These are phyloP conservation scores for Amaranthus cruentus DNA, from an alignment of 148 eudicot species.

Conservation along the genomic window DNA sequence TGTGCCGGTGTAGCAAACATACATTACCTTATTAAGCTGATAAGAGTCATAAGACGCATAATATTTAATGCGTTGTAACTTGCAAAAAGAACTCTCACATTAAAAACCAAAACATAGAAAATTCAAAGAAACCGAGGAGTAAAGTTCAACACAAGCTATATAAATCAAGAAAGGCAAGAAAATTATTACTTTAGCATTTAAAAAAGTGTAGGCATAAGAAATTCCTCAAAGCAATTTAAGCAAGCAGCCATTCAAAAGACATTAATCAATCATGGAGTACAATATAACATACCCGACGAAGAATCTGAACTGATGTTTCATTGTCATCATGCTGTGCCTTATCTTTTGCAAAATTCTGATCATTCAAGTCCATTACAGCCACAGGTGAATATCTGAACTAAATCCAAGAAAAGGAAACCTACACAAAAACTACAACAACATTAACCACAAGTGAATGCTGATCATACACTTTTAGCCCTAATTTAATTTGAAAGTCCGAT, in stretches of 20 bases:
- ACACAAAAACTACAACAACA: no score
- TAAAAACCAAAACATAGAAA: no score
- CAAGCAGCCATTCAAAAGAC: neutral
- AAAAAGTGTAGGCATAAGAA: neutral
- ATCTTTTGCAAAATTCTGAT: constrained; percentile 48
- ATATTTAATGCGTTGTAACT: neutral
- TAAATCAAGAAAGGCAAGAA: neutral
- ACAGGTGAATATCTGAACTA: no score
- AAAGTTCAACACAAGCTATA: neutral
- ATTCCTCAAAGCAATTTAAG: neutral
- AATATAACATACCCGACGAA: constrained; percentile 59
- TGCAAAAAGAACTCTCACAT: no score
- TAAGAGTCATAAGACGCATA: neutral
- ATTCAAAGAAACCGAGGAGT: no score
- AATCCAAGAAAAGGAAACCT: no score
- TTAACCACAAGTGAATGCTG: no score
- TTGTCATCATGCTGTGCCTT: constrained; percentile 44
- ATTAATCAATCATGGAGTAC: neutral
- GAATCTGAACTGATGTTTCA: constrained; percentile 59
- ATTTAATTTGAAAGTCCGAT: no score
- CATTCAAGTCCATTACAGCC: constrained; percentile 81
- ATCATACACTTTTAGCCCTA: no score
- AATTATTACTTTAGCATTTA: neutral
- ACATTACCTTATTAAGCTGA: neutral
- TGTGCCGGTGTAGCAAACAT: neutral